phyloP scores from a whole-genome alignment of 139 green algal genomes.

The Gonium pectorale region DNA sequence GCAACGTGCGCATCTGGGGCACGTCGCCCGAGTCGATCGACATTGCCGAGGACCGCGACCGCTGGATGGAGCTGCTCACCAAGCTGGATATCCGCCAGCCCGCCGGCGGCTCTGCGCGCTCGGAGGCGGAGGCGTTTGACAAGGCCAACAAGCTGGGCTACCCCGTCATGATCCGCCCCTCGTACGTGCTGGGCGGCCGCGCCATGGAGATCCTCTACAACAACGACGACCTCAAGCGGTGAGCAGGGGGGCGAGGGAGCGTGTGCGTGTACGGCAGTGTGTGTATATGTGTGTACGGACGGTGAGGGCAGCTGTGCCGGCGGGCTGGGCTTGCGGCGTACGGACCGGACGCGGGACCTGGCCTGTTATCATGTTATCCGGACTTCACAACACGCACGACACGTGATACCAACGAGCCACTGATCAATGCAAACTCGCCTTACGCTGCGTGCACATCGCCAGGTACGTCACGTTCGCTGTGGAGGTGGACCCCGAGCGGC shows the following conservation, averaged over 20 bases:
- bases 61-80: slow-evolving; percentile 85
- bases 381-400: too few species aligned
- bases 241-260: neutral
- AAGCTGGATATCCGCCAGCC: slow-evolving; percentile 94
- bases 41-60: slow-evolving; percentile 96
- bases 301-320: too few species aligned
- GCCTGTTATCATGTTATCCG: too few species aligned
- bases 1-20: slow-evolving; percentile 95
- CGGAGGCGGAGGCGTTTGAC: slow-evolving; percentile 82
- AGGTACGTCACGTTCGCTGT: slow-evolving; percentile 78
- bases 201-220: slow-evolving; percentile 99
- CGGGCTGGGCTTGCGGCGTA: too few species aligned
- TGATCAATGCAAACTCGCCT: too few species aligned
- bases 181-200: slow-evolving; percentile 96
- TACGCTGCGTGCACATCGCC: too few species aligned
- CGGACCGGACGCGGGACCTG: too few species aligned
- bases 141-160: slow-evolving; percentile 91
- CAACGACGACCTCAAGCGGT: slow-evolving; percentile 85
- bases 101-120: slow-evolving; percentile 17
- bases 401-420: too few species aligned
- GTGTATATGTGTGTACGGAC: neutral
- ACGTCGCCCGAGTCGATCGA: slow-evolving; percentile 96
- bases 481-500: slow-evolving; percentile 91
- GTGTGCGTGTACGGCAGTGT: neutral
- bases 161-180: slow-evolving; percentile 98